A percentile compares a stretch with the other conserved stretches of the same genome.
These are phyloP conservation scores for Aspergillus quadrilineatus DNA, from an alignment of 2,329 filamentous ascomycete species.

Conservation along the genomic window DNA sequence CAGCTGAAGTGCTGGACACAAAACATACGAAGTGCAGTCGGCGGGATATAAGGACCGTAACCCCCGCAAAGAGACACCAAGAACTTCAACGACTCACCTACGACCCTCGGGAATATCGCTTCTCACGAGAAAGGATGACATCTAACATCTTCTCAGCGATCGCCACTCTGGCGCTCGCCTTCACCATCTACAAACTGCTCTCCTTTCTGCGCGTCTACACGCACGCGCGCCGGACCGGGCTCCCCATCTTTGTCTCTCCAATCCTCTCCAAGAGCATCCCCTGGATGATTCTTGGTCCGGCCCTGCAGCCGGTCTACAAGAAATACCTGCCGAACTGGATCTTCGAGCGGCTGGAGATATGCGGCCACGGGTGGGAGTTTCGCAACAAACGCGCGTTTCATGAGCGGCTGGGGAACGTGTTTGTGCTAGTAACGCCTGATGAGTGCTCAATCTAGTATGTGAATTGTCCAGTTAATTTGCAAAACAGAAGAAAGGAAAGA, in stretches of 20 bases:
- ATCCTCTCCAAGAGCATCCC: conserved; percentile 21
- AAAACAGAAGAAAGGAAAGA: no score
- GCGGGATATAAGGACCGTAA: no score
- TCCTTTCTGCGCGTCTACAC: conserved; percentile 16
- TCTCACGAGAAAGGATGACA: no score
- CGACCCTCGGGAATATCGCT: no score
- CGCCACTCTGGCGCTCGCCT: no score
- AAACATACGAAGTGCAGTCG: no score
- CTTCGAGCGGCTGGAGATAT: conserved; percentile 26
- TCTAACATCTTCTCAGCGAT: no score
- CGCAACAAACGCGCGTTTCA: conserved; percentile 25
- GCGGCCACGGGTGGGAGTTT: conserved; percentile 37
- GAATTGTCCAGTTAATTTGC: no score
- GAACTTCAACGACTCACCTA: no score
- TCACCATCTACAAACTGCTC: background rate
- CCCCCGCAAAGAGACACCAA: no score
- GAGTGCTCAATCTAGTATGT: background rate
- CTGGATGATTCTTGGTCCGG: conserved; percentile 30
- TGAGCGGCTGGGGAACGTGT: conserved; percentile 16
- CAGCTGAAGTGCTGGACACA: no score
- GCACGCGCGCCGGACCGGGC: conserved; percentile 25
- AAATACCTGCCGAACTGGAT: conserved; percentile 28
- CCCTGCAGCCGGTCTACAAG: conserved; percentile 21
- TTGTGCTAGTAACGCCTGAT: background rate
- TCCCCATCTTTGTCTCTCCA: conserved; percentile 27